Percentiles rank a stretch among this genome's conserved stretches.
These are phyloP conservation scores for Phylloporus sp. DNA, from an alignment of 1,284 basidiomycete species.

Conservation along the genomic window DNA sequence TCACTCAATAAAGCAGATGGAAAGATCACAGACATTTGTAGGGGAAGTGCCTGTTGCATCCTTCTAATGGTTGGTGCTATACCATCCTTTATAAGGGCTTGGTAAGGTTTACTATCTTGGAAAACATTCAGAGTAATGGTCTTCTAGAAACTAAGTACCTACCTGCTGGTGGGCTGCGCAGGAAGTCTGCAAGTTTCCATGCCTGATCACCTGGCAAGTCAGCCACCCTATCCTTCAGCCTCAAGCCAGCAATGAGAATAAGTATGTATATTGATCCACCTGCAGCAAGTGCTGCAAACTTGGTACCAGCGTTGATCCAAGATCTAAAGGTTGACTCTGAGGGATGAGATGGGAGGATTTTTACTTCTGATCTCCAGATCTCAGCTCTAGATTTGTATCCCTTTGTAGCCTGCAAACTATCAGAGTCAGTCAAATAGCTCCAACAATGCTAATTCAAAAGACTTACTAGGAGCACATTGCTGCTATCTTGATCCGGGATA, in stretches of 20 bases:
- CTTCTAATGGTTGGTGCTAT: neutral
- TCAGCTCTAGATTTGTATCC: neutral
- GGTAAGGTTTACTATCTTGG: neutral
- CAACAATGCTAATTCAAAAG: neutral
- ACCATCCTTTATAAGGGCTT: neutral
- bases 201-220: neutral
- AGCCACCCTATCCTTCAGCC: neutral
- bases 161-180: neutral
- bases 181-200: neutral
- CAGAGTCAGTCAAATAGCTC: neutral
- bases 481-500: neutral
- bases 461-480: neutral
- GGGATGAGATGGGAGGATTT: neutral
- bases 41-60: neutral
- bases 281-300: neutral
- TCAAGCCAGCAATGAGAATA: neutral
- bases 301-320: neutral
- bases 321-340: neutral
- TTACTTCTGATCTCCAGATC: neutral
- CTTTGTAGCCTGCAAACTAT: neutral
- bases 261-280: neutral
- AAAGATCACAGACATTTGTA: neutral
- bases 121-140: neutral
- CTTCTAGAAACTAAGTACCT: neutral
- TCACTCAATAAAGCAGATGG: neutral